Evolutionary conservation across 495 filamentous ascomycete genomes (phyloP).

Genomic region (Cladorrhinum samala): DNA sequence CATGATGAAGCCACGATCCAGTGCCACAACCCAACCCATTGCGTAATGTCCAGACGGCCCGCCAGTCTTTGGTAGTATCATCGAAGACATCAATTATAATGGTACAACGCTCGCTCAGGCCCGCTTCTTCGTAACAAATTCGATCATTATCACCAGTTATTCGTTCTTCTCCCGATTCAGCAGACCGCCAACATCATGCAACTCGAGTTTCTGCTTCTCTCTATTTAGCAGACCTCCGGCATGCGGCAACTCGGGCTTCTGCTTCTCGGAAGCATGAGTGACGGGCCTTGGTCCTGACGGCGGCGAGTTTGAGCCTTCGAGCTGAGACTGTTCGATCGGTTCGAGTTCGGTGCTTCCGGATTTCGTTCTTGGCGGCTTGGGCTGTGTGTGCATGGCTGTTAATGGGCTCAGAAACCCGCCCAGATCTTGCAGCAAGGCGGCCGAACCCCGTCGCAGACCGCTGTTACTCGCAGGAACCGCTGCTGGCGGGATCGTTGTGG

Average conservation of each 20-base stretch:
- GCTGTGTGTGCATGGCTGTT: conserved; percentile 16
- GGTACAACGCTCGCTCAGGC: background rate
- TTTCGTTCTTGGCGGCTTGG: conserved; percentile 17
- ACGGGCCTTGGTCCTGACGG: background rate
- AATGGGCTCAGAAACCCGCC: conserved; percentile 44
- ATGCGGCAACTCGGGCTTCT: conserved; percentile 45
- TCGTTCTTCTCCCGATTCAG: no score
- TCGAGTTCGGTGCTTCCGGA: conserved; percentile 26
- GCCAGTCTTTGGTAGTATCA: background rate
- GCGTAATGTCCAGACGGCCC: background rate
- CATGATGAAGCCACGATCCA: background rate
- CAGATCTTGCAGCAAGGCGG: conserved; percentile 53
- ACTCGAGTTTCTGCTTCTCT: background rate
- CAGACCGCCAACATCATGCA: no score
- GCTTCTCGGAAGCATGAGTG: background rate
- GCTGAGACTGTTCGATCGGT: conserved; percentile 30
- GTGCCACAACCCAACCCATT: background rate
- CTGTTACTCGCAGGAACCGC: conserved; percentile 26
- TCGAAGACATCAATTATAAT: background rate
- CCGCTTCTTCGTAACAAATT: no score
- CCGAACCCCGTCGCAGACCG: conserved; percentile 41
- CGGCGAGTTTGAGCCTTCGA: conserved; percentile 17
- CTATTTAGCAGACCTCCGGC: conserved; percentile 44
- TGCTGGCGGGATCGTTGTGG: conserved; percentile 27
- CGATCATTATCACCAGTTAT: no score